phyloP scores from a whole-genome alignment of 2,329 filamentous ascomycete genomes.

The Monosporascus sp. region DNA sequence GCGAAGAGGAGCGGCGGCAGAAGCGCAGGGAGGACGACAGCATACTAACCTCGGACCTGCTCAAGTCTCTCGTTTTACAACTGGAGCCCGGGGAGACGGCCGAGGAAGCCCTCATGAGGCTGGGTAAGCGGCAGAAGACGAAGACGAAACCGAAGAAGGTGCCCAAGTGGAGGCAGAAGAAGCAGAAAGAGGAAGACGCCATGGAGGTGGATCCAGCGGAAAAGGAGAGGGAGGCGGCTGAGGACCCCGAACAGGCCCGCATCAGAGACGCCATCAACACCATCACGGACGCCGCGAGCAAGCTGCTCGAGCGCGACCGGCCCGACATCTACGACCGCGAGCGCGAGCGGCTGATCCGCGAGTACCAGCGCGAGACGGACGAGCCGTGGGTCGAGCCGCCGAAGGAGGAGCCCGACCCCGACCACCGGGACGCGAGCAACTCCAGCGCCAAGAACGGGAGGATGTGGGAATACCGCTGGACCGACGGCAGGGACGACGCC shows the following conservation, averaged over 20 bases:
- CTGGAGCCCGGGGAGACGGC: conserved; percentile 80
- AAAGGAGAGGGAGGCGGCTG: conserved; percentile 30
- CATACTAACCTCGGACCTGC: conserved; percentile 66
- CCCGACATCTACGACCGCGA: conserved; percentile 90
- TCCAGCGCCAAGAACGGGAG: conserved; percentile 13
- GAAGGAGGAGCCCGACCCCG: conserved; percentile 20
- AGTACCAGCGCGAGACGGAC: conserved; percentile 80
- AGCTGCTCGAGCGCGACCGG: conserved; percentile 75
- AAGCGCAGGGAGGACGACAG: conserved; percentile 71
- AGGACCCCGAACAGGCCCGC: conserved; percentile 64
- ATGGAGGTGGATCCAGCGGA: conserved; percentile 65
- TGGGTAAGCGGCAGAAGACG: conserved; percentile 62
- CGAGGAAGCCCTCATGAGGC: conserved; percentile 77
- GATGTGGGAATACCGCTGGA: conserved; percentile 92
- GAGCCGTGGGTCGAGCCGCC: conserved; percentile 69
- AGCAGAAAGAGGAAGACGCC: conserved; percentile 46
- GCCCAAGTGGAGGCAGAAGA: conserved; percentile 68
- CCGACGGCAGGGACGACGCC: conserved; percentile 76
- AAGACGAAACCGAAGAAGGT: conserved; percentile 42
- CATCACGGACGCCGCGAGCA: conserved; percentile 87
- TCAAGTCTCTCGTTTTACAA: conserved; percentile 66
- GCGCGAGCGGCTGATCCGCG: conserved; percentile 74
- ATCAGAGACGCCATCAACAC: conserved; percentile 71
- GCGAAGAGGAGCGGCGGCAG: conserved; percentile 70
- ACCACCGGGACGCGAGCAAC: background rate